Evolutionary conservation across 2,329 filamentous ascomycete species (phyloP).

Genomic region (Macrophomina phaseolina): DNA sequence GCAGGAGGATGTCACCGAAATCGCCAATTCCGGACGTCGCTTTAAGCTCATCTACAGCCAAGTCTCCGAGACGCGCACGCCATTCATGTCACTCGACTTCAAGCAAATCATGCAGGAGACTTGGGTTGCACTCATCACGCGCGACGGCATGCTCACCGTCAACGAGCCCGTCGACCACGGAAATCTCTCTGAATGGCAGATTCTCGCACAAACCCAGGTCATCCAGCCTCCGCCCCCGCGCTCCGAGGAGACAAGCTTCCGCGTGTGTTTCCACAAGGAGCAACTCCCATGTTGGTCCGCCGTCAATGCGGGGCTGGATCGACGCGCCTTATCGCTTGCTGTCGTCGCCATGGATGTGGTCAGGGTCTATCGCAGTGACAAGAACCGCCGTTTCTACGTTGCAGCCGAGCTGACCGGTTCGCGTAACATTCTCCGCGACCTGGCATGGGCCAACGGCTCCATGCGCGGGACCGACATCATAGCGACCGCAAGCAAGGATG

Average conservation of each 20-base stretch:
- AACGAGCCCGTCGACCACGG: slow-evolving; percentile 88
- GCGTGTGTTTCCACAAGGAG: slow-evolving; percentile 87
- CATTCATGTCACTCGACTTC: slow-evolving; percentile 81
- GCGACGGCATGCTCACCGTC: slow-evolving; percentile 79
- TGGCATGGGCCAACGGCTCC: slow-evolving; percentile 91
- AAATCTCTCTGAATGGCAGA: slow-evolving; percentile 75
- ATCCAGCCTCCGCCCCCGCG: slow-evolving; percentile 68
- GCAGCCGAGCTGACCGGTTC: slow-evolving; percentile 78
- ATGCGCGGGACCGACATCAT: slow-evolving; percentile 89
- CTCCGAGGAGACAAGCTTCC: slow-evolving; percentile 87
- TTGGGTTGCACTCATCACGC: slow-evolving; percentile 82
- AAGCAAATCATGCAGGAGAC: slow-evolving; percentile 84
- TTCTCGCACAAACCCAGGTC: slow-evolving; percentile 77
- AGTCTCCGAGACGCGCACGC: slow-evolving; percentile 69
- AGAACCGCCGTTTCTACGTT: slow-evolving; percentile 80
- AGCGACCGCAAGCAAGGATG: slow-evolving; percentile 92
- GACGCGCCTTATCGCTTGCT: slow-evolving; percentile 78
- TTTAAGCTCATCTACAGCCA: slow-evolving; percentile 74
- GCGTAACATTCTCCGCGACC: slow-evolving; percentile 72
- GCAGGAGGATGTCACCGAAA: slow-evolving; percentile 85
- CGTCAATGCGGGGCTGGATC: slow-evolving; percentile 78
- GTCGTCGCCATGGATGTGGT: slow-evolving; percentile 86
- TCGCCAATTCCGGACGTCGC: slow-evolving; percentile 74
- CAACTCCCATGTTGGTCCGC: slow-evolving; percentile 79
- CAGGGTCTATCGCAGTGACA: slow-evolving; percentile 79